Evolutionary conservation across 805 yeast species (phyloP), one percentile per base, ranked within the genome.

Genomic region (Kodamaea laetipori): DNA sequence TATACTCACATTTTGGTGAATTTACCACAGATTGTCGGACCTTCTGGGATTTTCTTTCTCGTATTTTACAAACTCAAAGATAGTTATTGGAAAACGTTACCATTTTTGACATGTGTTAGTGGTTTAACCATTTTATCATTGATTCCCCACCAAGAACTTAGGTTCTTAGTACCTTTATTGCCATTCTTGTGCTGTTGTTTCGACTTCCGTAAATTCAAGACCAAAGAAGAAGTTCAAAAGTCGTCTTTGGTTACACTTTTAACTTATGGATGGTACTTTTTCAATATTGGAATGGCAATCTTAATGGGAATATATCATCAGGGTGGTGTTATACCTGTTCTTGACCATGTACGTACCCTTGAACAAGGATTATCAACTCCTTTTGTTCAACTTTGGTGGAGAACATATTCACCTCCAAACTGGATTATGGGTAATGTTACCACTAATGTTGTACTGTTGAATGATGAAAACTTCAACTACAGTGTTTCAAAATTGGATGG

Each of bases 81-180:
- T 36, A 63, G 58, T 8, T 72, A 78, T 54, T 57, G 71, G 52
- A 64, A 51, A 19, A 74, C 85, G 0, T 67, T 84, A 1, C 82
- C 90, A 1, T 76, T 80, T 48, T 63, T 81, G 28, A 63, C 90
- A 1, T 68, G 83, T 0, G 44, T 78, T 2, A 80, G 96, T 4
- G 95, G 90, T 0, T 19, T 87, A 1, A 4, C 70, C 0, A 43
- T 79, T 3, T 67, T 94, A 19, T 88, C 97, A 0, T 2, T 80
- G 0, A 74, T 89, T 16, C 95, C 95, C 11, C 99, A 94, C 61
- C 99, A 94, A 61, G 99, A 94, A 58, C 71, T 89, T n/a, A 70
- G 99, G 41, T 94, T 94, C 58, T 64, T 95, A 34, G 58, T 82
- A 0, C 98, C 99, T 0, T 57, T 84, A 15, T 67, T 86, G 1